Evolutionary conservation across 208 protist species (phyloP), one percentile per base, ranked within the genome.

Genomic region (Tritrichomonas foetus): DNA sequence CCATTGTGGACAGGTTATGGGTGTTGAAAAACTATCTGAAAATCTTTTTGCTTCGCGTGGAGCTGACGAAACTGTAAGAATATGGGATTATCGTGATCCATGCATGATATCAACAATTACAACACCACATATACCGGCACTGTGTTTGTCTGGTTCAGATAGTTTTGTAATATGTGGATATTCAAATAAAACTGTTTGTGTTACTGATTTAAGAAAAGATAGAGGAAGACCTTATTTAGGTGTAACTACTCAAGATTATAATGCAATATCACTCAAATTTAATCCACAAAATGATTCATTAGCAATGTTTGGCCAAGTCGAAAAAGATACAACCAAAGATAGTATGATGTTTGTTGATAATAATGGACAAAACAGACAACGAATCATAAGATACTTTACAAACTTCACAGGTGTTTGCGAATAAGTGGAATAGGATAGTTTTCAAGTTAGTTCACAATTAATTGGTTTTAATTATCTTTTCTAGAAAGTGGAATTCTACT

Each of bases 221-320:
- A 33, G 11, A 30, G 41, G 27, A n/a, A 49, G 13, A 3, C 47
- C 47, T 13, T 39, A 27, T 39, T 69, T 69, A 30, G 64, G 64
- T n/a, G 78, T 89, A 0, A 14, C 41, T 22, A 89, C 78, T 57
- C 78, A 89, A 61, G 78, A 89, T n/a, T 89, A 89, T 57, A 8
- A 53, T 9, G 47, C 78, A n/a, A 49, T 53, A n/a, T 20, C 20
- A 20, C 33, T 89, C 0, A 44, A 16, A 20, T 89, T 57, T 36
- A 47, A 89, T 39, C 27, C 14, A 5, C 8, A 89, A 0, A 39
- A 89, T 57, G 78, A 89, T 39, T 20, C 47, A 13, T 53, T 47
- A 39, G 27, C 47, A 5, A 89, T 89, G 78, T 89, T 89, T 47
- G 78, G 78, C 22, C 41, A 44, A 3, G 44, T 57, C 13, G 20